Base-by-base conservation (phyloP, 1,284 basidiomycete genomes). In the Rhodotorula glutinis region DNA sequence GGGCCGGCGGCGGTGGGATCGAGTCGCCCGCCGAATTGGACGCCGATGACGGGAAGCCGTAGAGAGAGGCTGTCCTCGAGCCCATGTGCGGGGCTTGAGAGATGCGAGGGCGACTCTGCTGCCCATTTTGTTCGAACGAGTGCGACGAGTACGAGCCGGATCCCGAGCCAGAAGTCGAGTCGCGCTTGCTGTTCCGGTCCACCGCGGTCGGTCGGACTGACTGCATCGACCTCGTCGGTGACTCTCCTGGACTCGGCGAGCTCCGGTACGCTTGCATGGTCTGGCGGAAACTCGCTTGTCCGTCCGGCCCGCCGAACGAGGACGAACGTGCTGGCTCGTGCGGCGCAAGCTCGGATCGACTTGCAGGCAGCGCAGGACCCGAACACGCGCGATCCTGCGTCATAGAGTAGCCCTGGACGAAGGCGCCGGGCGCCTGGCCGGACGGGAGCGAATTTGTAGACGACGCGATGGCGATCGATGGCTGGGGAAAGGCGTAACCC, bases 281-380 rank as follows among this genome's bases (percentile, higher is more conserved):
- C 30, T 43, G 33, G 19, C 25, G 51, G 33, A 38, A 38, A 11
- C 33, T 38, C 33, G 33, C 33, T 38, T 61, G 55, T 3, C 60
- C 53, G 27, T 72, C 71, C 57, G 70, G 52, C n/a, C 71, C 63
- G 59, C 65, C 65, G 56, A 70, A 70, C 19, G 71, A 69, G 1
- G 68, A 66, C 4, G 60, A 53, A 23, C 33, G 33, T 38, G 33
- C 33, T 38, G 33, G 33, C 33, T 38, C 33, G 33, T 38, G 5
- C 33, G 33, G 33, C 33, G 33, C 33, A 5, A 38, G 33, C 33
- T 38, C 33, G 5, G 33, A 11, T 38, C 33, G 33, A 11, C 33
- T 11, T 38, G 11, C 33, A 7, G 33, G 33, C 33, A 7, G 33
- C 7, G 33, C 33, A 11, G 33, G 7, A 38, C 7, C 33, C 11